Evolutionary conservation across 345 rosid species (phyloP).

Genomic region (Eucalyptus cloeziana): DNA sequence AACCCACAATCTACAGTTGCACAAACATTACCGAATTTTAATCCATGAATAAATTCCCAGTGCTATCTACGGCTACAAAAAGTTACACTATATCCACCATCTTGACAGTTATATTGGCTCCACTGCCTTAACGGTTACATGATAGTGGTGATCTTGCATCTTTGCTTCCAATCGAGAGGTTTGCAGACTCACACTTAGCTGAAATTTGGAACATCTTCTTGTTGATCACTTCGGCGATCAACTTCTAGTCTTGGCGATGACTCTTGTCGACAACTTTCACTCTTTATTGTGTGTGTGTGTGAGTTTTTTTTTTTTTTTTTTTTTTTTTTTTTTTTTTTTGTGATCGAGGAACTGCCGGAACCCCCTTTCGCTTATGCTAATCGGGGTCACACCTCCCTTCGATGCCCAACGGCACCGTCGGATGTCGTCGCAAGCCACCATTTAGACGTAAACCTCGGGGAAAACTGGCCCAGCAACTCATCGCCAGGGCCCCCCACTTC

Average conservation of each 20-base stretch:
- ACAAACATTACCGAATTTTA: background rate
- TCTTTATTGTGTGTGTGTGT: background rate
- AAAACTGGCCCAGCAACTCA: no score
- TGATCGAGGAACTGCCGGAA: no score
- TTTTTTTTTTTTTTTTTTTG: no score
- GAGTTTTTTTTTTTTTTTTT: no score
- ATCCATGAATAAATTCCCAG: background rate
- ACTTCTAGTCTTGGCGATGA: background rate
- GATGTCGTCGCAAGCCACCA: no score
- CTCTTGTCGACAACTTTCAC: background rate
- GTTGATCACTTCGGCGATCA: background rate
- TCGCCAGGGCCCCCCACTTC: no score
- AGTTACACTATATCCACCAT: background rate
- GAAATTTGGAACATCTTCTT: background rate
- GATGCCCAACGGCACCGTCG: no score
- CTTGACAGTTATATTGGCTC: background rate
- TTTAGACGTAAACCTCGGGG: no score
- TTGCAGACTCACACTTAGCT: background rate
- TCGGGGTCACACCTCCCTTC: no score
- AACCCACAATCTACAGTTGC: background rate
- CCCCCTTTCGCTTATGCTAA: no score
- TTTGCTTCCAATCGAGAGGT: background rate
- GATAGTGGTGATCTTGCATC: background rate
- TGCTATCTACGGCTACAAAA: background rate
- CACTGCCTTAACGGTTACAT: background rate